phyloP scores from a whole-genome alignment of 1,139 yeast genomes.

The Candida gigantensis region DNA sequence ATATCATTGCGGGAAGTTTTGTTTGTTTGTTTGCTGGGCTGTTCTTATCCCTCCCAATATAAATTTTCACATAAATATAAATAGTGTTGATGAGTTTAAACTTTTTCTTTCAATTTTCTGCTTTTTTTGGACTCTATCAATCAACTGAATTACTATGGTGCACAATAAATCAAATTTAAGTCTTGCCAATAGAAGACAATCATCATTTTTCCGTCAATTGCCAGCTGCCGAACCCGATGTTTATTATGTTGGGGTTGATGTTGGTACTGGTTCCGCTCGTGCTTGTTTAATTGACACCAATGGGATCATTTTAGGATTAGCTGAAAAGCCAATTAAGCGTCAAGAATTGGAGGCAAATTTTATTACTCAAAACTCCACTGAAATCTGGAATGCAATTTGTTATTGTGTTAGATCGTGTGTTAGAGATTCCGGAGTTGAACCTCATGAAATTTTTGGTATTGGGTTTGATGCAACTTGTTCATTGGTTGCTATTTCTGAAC shows the following conservation, averaged over 20 bases:
- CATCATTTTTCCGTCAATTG: conserved; percentile 39
- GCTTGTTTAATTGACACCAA: conserved; percentile 85
- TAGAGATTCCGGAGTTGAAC: conserved; percentile 71
- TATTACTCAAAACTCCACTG: conserved; percentile 86
- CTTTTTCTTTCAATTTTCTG: not conserved
- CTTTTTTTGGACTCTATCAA: not conserved
- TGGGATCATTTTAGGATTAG: conserved; percentile 80
- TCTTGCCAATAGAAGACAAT: conserved; percentile 39
- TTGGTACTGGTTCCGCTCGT: conserved; percentile 96
- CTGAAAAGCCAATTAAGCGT: conserved; percentile 78
- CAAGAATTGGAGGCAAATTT: conserved; percentile 69
- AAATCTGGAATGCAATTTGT: conserved; percentile 89
- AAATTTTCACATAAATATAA: no score
- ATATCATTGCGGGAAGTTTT: not conserved
- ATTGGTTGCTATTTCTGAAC: conserved; percentile 72
- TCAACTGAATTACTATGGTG: conserved; percentile 9
- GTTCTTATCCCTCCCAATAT: not conserved
- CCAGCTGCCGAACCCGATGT: conserved; percentile 51
- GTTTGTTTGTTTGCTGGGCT: not conserved
- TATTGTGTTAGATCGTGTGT: conserved; percentile 75
- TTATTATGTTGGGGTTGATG: conserved; percentile 90
- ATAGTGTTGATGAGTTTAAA: not conserved
- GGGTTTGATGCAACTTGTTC: conserved; percentile 99
- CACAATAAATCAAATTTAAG: conserved; percentile 30
- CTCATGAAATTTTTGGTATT: conserved; percentile 70